Evolutionary conservation across 179 eudicot species (phyloP).

Genomic region (Camellia oleifera): DNA sequence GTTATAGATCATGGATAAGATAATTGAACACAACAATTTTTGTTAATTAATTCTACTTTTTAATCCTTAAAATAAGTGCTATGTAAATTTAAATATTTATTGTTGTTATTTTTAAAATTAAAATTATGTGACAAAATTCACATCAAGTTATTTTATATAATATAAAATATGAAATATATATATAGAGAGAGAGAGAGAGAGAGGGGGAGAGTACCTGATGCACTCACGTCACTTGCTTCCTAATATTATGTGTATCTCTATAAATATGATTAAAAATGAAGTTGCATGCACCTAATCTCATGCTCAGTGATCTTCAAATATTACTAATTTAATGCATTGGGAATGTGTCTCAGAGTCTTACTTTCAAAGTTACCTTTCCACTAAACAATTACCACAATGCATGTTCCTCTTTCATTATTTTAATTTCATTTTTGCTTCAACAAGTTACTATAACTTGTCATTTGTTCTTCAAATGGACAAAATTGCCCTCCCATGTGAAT

Average conservation of each 20-base stretch:
- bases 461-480: neutral
- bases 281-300: slow-evolving; percentile 19
- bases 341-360: slow-evolving; percentile 17
- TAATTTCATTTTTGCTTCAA: too few relatives aligned
- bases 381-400: neutral
- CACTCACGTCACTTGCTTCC: slow-evolving; percentile 25
- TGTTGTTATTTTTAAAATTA: too few relatives aligned
- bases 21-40: too few relatives aligned
- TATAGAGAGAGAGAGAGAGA: neutral
- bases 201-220: neutral
- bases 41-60: too few relatives aligned
- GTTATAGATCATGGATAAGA: too few relatives aligned
- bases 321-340: slow-evolving; percentile 17
- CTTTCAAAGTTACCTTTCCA: neutral
- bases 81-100: too few relatives aligned
- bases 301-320: neutral
- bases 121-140: too few relatives aligned
- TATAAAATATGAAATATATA: too few relatives aligned
- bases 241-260: neutral
- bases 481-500: neutral
- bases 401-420: too few relatives aligned
- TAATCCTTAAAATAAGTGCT: too few relatives aligned
- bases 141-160: too few relatives aligned
- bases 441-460: neutral
- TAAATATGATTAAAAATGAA: too few relatives aligned